Evolutionary conservation across 768 basidiomycete genomes (phyloP).

Genomic region (Scleroderma citrinum): DNA sequence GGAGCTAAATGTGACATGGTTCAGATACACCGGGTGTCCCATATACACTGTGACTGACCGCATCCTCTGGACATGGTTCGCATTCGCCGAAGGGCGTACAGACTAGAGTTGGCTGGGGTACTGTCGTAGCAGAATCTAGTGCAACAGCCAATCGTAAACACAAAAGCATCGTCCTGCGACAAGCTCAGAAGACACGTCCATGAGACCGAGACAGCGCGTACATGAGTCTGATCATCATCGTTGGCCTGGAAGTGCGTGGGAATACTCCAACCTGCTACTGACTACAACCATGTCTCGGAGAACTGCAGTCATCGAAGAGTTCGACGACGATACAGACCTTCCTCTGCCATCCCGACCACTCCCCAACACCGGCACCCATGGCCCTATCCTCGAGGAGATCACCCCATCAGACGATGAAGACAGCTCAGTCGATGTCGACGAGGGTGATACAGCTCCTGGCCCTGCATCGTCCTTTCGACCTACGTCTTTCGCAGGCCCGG

Average conservation of each 20-base stretch:
- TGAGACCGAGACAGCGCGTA: slow-evolving; percentile 3
- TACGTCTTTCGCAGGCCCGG: slow-evolving; percentile 12
- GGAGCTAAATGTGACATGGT: slow-evolving; percentile 41
- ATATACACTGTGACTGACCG: slow-evolving; percentile 37
- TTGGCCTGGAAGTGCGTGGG: slow-evolving; percentile 21
- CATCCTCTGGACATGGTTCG: slow-evolving; percentile 57
- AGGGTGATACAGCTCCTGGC: slow-evolving; percentile 36
- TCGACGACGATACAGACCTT: slow-evolving; percentile 93
- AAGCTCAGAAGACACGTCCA: background rate
- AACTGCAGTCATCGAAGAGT: slow-evolving; percentile 66
- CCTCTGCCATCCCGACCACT: slow-evolving; percentile 67
- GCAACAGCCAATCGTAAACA: slow-evolving; percentile 7
- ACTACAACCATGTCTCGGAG: slow-evolving; percentile 58
- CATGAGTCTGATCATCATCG: slow-evolving; percentile 9
- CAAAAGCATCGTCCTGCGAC: slow-evolving; percentile 10
- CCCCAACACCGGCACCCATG: slow-evolving; percentile 59
- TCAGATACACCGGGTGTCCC: slow-evolving; percentile 2
- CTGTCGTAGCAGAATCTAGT: slow-evolving; percentile 1
- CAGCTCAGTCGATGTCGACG: slow-evolving; percentile 20
- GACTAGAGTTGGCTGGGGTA: slow-evolving; percentile 10
- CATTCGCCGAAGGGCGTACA: slow-evolving; percentile 56
- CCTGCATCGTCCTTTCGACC: slow-evolving; percentile 48
- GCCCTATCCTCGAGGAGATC: slow-evolving; percentile 78
- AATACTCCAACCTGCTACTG: slow-evolving; percentile 5
- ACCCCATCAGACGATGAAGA: slow-evolving; percentile 46